A percentile compares a stretch with the other conserved stretches of the same genome.
phyloP scores from a whole-genome alignment of 2,329 filamentous ascomycete species.

The Aureobasidium sp. region DNA sequence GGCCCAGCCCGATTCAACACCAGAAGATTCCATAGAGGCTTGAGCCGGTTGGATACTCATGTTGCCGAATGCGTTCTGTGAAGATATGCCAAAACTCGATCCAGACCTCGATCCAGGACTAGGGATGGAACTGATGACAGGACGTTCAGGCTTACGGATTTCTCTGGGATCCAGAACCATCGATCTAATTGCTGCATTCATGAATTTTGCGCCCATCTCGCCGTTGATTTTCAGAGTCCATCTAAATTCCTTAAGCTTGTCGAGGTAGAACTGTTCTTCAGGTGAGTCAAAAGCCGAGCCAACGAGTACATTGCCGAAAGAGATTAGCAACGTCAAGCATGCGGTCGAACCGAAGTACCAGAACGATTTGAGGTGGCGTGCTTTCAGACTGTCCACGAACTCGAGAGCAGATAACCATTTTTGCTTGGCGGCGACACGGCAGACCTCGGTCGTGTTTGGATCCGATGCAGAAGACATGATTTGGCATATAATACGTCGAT shows the following conservation, averaged over 20 bases:
- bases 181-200: constrained; percentile 31
- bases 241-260: constrained; percentile 35
- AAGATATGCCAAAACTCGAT: neutral
- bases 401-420: constrained; percentile 39
- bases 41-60: neutral
- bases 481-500: constrained; percentile 34
- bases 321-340: constrained; percentile 37
- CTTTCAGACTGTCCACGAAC: constrained; percentile 39
- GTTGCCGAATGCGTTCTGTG: neutral
- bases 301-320: constrained; percentile 36
- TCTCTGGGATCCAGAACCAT: constrained; percentile 12
- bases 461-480: constrained; percentile 21
- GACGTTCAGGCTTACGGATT: neutral
- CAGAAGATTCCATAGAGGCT: neutral
- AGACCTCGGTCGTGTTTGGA: constrained; percentile 30
- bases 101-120: neutral
- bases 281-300: constrained; percentile 29
- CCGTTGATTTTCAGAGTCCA: constrained; percentile 38
- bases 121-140: neutral
- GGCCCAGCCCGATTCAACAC: neutral
- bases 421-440: constrained; percentile 37
- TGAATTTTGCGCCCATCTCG: constrained; percentile 37
- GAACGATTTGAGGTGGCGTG: constrained; percentile 41
- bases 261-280: constrained; percentile 31
- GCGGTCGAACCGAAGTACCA: constrained; percentile 42